A percentile compares a stretch with the other conserved stretches of the same genome.
phyloP scores from a whole-genome alignment of 306 rosid species.

The Inga oerstediana region DNA sequence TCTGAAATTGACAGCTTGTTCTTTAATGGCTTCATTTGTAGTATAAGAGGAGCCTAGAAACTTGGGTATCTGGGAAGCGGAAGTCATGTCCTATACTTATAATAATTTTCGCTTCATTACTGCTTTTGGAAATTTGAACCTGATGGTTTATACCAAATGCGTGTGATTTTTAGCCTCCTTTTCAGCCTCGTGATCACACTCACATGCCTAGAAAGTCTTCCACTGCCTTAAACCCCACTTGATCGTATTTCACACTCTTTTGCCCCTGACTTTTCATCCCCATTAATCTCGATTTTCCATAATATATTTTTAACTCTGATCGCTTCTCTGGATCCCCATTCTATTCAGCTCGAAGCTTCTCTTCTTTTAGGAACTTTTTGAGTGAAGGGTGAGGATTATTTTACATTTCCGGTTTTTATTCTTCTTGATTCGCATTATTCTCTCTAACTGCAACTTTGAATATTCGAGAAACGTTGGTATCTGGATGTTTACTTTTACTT shows the following conservation, averaged over 20 bases:
- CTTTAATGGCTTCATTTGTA: conserved; percentile 1
- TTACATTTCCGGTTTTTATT: conserved; percentile 10
- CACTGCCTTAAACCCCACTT: conserved; percentile 44
- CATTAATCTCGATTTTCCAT: conserved; percentile 3
- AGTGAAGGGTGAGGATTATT: conserved; percentile 2
- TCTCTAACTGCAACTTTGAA: conserved; percentile 35
- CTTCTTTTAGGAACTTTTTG: conserved; percentile 24
- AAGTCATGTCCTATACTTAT: neutral
- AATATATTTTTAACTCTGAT: neutral
- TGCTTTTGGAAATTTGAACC: neutral
- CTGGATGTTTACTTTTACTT: conserved; percentile 34
- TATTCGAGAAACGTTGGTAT: conserved; percentile 23
- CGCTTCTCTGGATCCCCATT: conserved; percentile 28
- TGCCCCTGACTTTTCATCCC: conserved; percentile 16
- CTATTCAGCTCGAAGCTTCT: conserved; percentile 23
- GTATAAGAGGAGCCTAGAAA: conserved; percentile 42
- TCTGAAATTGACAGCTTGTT: conserved; percentile 37
- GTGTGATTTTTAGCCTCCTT: conserved; percentile 37
- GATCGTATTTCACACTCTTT: conserved; percentile 48
- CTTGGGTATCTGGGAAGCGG: neutral
- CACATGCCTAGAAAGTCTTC: conserved; percentile 55
- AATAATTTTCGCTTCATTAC: neutral
- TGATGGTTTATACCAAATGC: conserved; percentile 26
- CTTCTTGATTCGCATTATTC: conserved; percentile 11
- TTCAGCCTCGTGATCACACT: conserved; percentile 58